Base-by-base conservation (phyloP, 768 basidiomycete genomes). In the Boletus vermiculosoides region DNA sequence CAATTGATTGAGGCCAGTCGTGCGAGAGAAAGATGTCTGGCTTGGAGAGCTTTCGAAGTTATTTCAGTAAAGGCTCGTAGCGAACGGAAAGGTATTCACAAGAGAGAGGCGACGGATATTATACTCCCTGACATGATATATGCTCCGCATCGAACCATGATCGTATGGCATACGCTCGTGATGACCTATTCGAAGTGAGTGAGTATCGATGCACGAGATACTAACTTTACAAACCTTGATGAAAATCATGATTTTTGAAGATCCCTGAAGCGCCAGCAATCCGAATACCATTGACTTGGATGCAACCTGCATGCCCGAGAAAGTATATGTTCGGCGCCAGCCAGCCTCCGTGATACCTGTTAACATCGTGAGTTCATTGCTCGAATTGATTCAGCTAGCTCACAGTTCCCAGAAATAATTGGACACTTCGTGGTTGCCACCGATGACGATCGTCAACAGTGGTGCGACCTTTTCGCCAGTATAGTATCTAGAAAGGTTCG, bases 361-460 rank as follows among this genome's bases (percentile, higher is more conserved):
- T 28, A 31, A 63, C 20, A 25, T 53, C 22, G 47, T 61, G 36
- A 47, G 51, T 47, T 49, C 42, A 37, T 37, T n/a, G 50, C 48
- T 56, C 13, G 33, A 10, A 10, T 11, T 10, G n/a, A 11, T 33
- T 5, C 37, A 37, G 20, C 20, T 2, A 30, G 76, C 90, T 73
- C 66, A 93, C 92, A 97, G 73, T 71, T 99, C 97, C 88, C 92
- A 95, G 76, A 98, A 79, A 68, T 98, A 97, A 63, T 94, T 97
- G 22, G 92, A 94, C 2, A 93, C 93, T 73, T 98, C 97, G 70
- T 98, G 97, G 68, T 98, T 98, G 10, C 97, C 97, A 16, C 97
- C 97, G 66, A 98, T 97, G 48, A 98, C 85, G 13, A 99, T 77
- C 0, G 97, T 99, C 69, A 96, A 73, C 5, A 96, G 71, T 0